These are phyloP conservation scores for Arxiozyma bovina DNA, from an alignment of 1,139 yeast genomes.

Conservation along the genomic window DNA sequence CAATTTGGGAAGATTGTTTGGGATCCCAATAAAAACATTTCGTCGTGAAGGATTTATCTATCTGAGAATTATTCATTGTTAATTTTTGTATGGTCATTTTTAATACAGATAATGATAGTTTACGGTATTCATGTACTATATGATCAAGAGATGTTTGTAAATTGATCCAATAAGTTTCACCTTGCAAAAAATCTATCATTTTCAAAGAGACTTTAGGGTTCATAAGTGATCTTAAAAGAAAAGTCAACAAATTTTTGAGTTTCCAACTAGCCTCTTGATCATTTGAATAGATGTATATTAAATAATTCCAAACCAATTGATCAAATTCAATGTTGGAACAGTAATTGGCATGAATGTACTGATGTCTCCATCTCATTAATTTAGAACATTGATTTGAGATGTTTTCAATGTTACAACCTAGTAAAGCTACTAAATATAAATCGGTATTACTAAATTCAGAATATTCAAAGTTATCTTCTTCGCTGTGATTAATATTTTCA, in stretches of 20 bases:
- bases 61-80: constrained; percentile 19
- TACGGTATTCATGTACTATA: constrained; percentile 59
- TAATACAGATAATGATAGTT: constrained; percentile 60
- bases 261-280: constrained; percentile 20
- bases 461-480: background rate
- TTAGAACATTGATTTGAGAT: constrained; percentile 15
- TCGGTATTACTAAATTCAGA: constrained; percentile 5
- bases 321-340: constrained; percentile 13
- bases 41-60: constrained; percentile 30
- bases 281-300: constrained; percentile 34
- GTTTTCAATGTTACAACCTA: constrained; percentile 15
- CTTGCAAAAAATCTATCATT: constrained; percentile 34
- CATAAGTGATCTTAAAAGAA: constrained; percentile 49
- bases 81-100: constrained; percentile 46
- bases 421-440: constrained; percentile 13
- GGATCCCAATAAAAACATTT: constrained; percentile 43
- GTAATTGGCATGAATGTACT: constrained; percentile 10
- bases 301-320: constrained; percentile 38
- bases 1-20: constrained; percentile 27
- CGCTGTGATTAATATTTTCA: background rate
- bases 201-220: constrained; percentile 13
- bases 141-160: constrained; percentile 53
- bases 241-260: constrained; percentile 41
- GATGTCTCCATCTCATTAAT: constrained; percentile 24
- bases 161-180: constrained; percentile 47